Evolutionary conservation across 805 yeast species (phyloP), one percentile per base, ranked within the genome.

Genomic region (Candida piceae): DNA sequence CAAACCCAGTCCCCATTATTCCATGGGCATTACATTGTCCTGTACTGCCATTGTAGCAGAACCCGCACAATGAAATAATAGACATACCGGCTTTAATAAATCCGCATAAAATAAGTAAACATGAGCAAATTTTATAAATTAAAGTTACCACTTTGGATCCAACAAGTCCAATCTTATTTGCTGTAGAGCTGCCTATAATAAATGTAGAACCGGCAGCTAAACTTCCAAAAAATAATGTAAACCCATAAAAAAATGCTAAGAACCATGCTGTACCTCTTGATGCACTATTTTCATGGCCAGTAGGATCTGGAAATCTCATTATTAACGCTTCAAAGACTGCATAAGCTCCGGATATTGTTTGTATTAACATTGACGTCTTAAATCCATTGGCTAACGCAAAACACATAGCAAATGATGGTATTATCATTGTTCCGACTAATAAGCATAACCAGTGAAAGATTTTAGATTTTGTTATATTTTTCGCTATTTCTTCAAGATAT

Each of bases 1-100:
- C 72, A 49, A 90, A 90, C 0, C 95, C 81, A 17, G 85, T 73
- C 0, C 97, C 97, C 97, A 90, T 90, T 42, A 90, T 85, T 4
- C 96, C 97, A 58, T 90, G 97, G 0, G 97, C 97, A 28, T 88
- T 74, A 59, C 97, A 90, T 62, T 90, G 97, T 17, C 97, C 97
- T 0, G 94, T 79, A 51, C 85, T 93, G 24, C 59, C 69, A 5
- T 73, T 84, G 49, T 86, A 78, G 62, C 97, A 90, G 60, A 88
- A 90, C 2, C 96, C 96, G 45, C 86, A 75, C 44, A 88, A 55
- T 1, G 95, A 83, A 31, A 85, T 80, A 5, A 90, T 86, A 0
- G 95, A 90, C 63, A 90, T 63, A 35, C 88, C 78, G 22, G 76
- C 72, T 45, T 85, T 78, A 8, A 88, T 80, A 84, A 94, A 86